Base-by-base conservation (phyloP, 106 monocot genomes). In the Dendrobium chrysotoxum region DNA sequence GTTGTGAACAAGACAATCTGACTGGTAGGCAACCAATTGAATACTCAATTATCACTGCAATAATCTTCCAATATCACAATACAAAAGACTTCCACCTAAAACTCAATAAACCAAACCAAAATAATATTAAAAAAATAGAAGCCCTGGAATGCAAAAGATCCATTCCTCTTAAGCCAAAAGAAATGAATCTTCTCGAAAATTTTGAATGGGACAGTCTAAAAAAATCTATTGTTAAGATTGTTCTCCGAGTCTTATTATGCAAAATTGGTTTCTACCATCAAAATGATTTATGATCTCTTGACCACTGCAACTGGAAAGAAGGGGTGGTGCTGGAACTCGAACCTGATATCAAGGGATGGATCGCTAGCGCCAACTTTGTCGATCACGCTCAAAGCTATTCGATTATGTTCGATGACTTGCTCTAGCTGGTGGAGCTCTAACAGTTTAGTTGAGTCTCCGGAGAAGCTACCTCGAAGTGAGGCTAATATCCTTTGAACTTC, bases 231-330 rank as follows among this genome's bases (percentile, higher is more conserved):
- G 72, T 67, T 81, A 75, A 45, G 79, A 12, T 5, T 40, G 75
- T 81, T 65, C 65, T 40, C 73, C 13, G 61, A 75, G 80, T 40
- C 28, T 87, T 83, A 80, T 75, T 82, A 40, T 39, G 68, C 85
- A 88, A 87, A 85, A 84, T 87, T 87, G 83, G 83, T 38, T 53
- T 73, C 76, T 42, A 18, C 73, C 78, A 38, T 70, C 72, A 53
- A 45, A 53, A 42, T 38, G 15, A 3, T 44, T 78, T 88, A 87
- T 77, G 89, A 93, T 78, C 93, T 88, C 77, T 84, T 99, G 61
- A 99, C 90, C 72, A 93, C 89, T 40, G 93, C 92, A 18, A 95
- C 89, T 5, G 91, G 93, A 84, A 99, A 99, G 82, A 73, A 84
- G 21, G 95, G 92, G 80, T 99, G 98, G 46, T 90, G 89, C 25